These are phyloP conservation scores for Trifolium repens DNA, from an alignment of 306 rosid genomes.

Conservation along the genomic window DNA sequence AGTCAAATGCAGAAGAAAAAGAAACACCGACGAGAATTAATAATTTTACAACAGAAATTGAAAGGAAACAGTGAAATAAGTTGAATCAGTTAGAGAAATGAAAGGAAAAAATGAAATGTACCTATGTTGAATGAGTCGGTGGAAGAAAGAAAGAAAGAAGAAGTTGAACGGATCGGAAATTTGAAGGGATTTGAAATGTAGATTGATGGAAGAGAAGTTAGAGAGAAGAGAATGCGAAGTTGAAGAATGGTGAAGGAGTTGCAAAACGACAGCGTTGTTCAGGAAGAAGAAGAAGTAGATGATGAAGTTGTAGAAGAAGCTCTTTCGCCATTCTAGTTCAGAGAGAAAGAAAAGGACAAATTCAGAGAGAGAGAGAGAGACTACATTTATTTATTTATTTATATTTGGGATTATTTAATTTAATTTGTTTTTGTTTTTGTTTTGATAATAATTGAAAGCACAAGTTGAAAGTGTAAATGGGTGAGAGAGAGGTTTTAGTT, in stretches of 20 bases:
- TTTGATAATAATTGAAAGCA: constrained; percentile 3
- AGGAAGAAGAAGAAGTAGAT: constrained; percentile 56
- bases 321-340: constrained; percentile 66
- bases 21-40: constrained; percentile 27
- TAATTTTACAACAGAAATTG: neutral
- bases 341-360: constrained; percentile 55
- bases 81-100: constrained; percentile 31
- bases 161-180: constrained; percentile 51
- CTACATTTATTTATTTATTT: constrained; percentile 2
- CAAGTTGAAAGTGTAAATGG: constrained; percentile 17
- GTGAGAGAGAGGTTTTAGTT: constrained; percentile 4
- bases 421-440: neutral
- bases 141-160: constrained; percentile 4
- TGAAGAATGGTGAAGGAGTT: constrained; percentile 37
- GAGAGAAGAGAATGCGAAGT: constrained; percentile 43
- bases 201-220: constrained; percentile 31
- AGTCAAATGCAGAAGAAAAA: constrained; percentile 30
- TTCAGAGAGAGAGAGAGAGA: constrained; percentile 36
- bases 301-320: constrained; percentile 79
- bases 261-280: constrained; percentile 65
- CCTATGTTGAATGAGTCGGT: constrained; percentile 45
- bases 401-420: constrained; percentile 26
- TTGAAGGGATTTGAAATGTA: constrained; percentile 51
- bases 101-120: constrained; percentile 27
- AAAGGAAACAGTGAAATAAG: neutral